These are phyloP conservation scores for Mortierella alpina DNA, from an alignment of 192 early-diverging fungal species.

Conservation along the genomic window DNA sequence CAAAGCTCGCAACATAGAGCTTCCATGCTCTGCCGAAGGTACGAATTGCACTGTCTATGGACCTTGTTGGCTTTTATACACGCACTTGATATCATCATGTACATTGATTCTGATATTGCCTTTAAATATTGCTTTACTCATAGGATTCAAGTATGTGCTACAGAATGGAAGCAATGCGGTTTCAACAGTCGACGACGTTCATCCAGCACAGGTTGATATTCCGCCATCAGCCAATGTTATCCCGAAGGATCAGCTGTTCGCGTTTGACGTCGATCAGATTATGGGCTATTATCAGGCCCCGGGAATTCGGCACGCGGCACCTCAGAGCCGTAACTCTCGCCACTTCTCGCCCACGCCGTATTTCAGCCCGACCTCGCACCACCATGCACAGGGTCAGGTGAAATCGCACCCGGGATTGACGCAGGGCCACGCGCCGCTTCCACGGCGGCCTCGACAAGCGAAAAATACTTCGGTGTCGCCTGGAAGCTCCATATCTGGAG, in stretches of 20 bases:
- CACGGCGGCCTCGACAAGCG: constrained; percentile 41
- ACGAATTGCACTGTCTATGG: neutral
- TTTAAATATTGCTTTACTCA: neutral
- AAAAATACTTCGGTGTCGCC: constrained; percentile 40
- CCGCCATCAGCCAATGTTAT: neutral
- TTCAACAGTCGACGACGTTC: constrained; percentile 1
- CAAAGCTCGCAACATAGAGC: constrained; percentile 45
- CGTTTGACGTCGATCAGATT: constrained; percentile 51
- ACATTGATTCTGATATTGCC: neutral
- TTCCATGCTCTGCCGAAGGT: constrained; percentile 49
- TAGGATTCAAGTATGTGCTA: constrained; percentile 38
- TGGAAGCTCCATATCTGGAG: neutral
- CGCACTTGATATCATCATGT: neutral
- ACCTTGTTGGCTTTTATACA: neutral
- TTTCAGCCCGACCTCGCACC: constrained; percentile 29
- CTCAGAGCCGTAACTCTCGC: constrained; percentile 32
- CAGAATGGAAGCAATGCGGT: constrained; percentile 22
- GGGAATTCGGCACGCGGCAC: constrained; percentile 21
- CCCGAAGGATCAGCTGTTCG: constrained; percentile 45
- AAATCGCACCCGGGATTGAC: constrained; percentile 38
- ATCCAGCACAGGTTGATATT: constrained; percentile 11
- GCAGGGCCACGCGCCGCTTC: constrained; percentile 44
- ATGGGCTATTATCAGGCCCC: constrained; percentile 46
- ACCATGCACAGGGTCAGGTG: constrained; percentile 26
- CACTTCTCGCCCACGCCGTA: constrained; percentile 53